Conservation (phyloP, 2,329 filamentous ascomycete genomes). For the Colletotrichum endophyticum region DNA sequence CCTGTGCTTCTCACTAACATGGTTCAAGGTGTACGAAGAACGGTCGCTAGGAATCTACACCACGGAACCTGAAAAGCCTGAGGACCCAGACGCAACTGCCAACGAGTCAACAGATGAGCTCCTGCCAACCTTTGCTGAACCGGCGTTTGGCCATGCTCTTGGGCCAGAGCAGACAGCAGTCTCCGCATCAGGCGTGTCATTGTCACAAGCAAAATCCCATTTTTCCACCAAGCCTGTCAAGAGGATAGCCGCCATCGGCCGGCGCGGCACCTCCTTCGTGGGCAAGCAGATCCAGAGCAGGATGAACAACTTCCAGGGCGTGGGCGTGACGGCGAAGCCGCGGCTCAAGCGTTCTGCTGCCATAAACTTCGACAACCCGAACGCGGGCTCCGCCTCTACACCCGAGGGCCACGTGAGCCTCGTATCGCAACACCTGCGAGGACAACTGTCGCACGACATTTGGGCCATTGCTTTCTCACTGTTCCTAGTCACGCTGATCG, state of each 20-base stretch:
- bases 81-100: slow-evolving; percentile 30
- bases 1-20: background rate
- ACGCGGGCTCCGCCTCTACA: slow-evolving; percentile 18
- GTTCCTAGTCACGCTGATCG: slow-evolving; percentile 64
- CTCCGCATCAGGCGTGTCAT: background rate
- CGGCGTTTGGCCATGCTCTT: background rate
- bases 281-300: slow-evolving; percentile 57
- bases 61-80: slow-evolving; percentile 31
- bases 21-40: slow-evolving; percentile 71
- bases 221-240: slow-evolving; percentile 48
- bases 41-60: slow-evolving; percentile 66
- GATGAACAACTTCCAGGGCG: slow-evolving; percentile 47
- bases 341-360: slow-evolving; percentile 13
- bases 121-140: background rate
- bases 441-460: slow-evolving; percentile 71
- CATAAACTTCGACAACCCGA: background rate
- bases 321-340: slow-evolving; percentile 37
- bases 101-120: slow-evolving; percentile 29
- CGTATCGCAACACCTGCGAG: slow-evolving; percentile 61
- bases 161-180: background rate
- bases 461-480: slow-evolving; percentile 69
- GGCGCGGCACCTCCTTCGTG: slow-evolving; percentile 48
- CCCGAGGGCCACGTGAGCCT: slow-evolving; percentile 49
- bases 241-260: slow-evolving; percentile 19
- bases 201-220: slow-evolving; percentile 37